These are phyloP conservation scores for Mytilinidion resinicola DNA, from an alignment of 495 filamentous ascomycete genomes.

Conservation along the genomic window DNA sequence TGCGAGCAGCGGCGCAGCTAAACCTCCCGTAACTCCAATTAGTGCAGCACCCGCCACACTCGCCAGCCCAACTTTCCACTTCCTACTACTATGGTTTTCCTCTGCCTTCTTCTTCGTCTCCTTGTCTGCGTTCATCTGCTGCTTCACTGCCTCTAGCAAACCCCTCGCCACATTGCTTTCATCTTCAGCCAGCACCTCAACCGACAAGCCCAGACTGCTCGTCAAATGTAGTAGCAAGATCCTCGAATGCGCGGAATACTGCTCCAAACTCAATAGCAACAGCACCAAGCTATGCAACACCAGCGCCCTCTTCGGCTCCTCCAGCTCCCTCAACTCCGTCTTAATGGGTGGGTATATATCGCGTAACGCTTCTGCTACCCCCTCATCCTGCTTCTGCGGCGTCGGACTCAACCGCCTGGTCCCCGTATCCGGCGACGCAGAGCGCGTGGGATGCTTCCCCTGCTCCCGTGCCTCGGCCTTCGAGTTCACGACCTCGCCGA, in stretches of 20 bases:
- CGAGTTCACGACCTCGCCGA: constrained; percentile 61
- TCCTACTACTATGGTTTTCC: constrained; percentile 54
- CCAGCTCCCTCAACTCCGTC: constrained; percentile 26
- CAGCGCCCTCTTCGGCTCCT: constrained; percentile 28
- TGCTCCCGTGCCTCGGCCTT: constrained; percentile 39
- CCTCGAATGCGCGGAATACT: constrained; percentile 37
- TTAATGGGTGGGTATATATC: constrained; percentile 33
- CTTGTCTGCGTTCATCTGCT: constrained; percentile 61
- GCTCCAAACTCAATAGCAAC: constrained; percentile 36
- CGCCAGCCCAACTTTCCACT: constrained; percentile 75
- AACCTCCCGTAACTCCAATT: constrained; percentile 70
- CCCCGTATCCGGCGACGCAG: constrained; percentile 13
- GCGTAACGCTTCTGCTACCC: constrained; percentile 23
- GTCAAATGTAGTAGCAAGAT: constrained; percentile 35
- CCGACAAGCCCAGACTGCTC: constrained; percentile 29
- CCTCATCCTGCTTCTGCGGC: constrained; percentile 22
- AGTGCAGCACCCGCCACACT: constrained; percentile 66
- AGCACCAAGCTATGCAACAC: constrained; percentile 36
- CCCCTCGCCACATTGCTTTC: constrained; percentile 54
- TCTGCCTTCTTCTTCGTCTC: constrained; percentile 57
- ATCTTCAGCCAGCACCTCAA: constrained; percentile 31
- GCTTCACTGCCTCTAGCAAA: constrained; percentile 59
- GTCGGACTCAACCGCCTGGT: constrained; percentile 16
- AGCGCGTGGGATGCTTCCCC: constrained; percentile 10
- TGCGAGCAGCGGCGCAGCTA: constrained; percentile 72